These are phyloP conservation scores for Ambrosiella beaveri DNA, from an alignment of 2,329 filamentous ascomycete species.

Conservation along the genomic window DNA sequence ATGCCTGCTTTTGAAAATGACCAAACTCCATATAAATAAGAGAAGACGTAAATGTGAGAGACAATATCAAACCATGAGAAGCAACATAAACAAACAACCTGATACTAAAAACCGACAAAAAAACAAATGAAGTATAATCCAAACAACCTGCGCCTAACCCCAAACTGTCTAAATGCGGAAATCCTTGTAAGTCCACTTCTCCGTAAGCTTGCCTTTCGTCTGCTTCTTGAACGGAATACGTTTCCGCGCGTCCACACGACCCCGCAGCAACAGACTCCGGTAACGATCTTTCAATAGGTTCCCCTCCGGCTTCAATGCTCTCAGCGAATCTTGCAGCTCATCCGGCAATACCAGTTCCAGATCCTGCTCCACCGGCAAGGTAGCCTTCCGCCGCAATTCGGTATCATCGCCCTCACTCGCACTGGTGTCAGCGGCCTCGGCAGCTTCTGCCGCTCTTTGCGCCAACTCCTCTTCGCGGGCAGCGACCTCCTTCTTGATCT, in stretches of 20 bases:
- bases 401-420: constrained; percentile 44
- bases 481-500: constrained; percentile 46
- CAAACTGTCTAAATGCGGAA: constrained; percentile 30
- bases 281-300: constrained; percentile 87
- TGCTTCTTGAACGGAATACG: constrained; percentile 69
- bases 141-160: not conserved
- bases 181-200: constrained; percentile 98
- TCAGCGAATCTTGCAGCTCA: constrained; percentile 64
- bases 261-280: constrained; percentile 70
- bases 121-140: not conserved
- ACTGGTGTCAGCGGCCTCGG: constrained; percentile 22
- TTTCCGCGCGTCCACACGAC: constrained; percentile 72
- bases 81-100: constrained; percentile 1
- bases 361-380: constrained; percentile 53
- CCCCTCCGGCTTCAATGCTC: constrained; percentile 83
- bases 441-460: constrained; percentile 25
- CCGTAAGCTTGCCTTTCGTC: constrained; percentile 61
- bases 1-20: constrained; percentile 10
- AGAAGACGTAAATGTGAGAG: constrained; percentile 1
- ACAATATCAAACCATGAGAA: constrained; percentile 3
- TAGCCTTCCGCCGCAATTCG: constrained; percentile 49
- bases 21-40: constrained; percentile 9
- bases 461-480: constrained; percentile 36
- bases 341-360: constrained; percentile 69
- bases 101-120: constrained; percentile 6